Conservation (phyloP, 306 rosid species). For the Ziziphus jujuba region DNA sequence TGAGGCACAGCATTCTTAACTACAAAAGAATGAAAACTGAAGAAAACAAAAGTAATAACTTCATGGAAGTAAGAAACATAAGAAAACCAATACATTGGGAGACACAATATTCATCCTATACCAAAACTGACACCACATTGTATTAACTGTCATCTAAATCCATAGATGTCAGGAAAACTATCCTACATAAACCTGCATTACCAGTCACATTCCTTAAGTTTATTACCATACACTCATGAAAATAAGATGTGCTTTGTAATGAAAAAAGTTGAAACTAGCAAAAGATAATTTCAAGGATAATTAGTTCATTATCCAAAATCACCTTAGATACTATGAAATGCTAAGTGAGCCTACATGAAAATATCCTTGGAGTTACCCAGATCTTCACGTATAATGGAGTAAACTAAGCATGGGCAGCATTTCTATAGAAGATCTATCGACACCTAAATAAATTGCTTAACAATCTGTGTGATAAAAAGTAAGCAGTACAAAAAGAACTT, state of each 20-base stretch:
- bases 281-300: not conserved
- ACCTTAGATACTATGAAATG: no score
- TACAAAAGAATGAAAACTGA: not conserved
- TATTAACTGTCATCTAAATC: not conserved
- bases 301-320: no score
- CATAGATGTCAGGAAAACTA: not conserved
- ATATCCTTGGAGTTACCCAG: no score
- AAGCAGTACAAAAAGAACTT: no score
- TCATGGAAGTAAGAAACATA: not conserved
- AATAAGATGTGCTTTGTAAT: not conserved
- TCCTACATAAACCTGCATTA: not conserved
- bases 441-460: no score
- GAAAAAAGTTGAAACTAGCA: not conserved
- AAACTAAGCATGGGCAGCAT: no score
- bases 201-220: not conserved
- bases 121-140: not conserved
- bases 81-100: not conserved
- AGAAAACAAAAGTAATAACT: not conserved
- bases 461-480: no score
- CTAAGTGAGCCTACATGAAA: no score
- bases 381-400: no score
- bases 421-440: no score
- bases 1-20: not conserved
- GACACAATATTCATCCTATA: no score
- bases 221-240: not conserved